Evolutionary conservation across 345 rosid genomes (phyloP).

Genomic region (Punica granatum): DNA sequence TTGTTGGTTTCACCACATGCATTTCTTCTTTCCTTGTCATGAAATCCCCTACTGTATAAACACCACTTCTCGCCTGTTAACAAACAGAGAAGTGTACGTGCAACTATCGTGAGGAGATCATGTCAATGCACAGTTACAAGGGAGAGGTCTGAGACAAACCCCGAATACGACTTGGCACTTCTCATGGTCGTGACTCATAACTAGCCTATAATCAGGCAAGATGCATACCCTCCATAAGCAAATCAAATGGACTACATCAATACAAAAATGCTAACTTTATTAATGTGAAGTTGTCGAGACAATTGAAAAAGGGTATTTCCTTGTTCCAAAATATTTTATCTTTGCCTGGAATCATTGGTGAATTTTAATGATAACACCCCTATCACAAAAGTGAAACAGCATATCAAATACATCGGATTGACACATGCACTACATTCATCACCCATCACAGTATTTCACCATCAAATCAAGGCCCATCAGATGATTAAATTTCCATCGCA

Average conservation of each 20-base stretch:
- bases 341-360: no score
- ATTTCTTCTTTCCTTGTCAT: constrained; percentile 75
- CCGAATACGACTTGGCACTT: neutral
- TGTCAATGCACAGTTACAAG: no score
- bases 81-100: neutral
- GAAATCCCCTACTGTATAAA: constrained; percentile 77
- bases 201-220: neutral
- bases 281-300: no score
- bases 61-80: constrained; percentile 47
- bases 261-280: neutral
- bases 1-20: constrained; percentile 64
- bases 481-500: neutral
- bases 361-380: no score
- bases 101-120: neutral
- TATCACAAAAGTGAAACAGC: neutral
- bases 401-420: neutral
- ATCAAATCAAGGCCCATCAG: neutral
- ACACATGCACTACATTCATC: neutral
- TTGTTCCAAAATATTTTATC: no score
- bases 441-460: neutral
- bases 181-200: no score
- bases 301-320: no score
- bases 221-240: neutral
- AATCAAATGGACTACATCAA: neutral
- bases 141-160: neutral